Evolutionary conservation across 345 rosid species (phyloP).

Genomic region (Kandelia obovata): DNA sequence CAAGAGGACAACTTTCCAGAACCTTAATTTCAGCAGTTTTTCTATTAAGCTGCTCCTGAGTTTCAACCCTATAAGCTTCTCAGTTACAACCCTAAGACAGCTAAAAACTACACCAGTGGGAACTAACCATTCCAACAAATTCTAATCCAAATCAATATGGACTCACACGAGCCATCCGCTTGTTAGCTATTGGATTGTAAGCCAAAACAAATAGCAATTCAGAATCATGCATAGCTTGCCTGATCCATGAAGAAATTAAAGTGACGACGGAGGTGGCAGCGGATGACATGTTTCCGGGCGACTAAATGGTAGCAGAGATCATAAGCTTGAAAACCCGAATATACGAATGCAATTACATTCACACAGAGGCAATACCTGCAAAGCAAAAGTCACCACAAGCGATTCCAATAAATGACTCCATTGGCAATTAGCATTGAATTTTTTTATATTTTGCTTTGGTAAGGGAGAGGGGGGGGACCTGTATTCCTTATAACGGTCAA

Average conservation of each 20-base stretch:
- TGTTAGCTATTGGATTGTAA: too few relatives aligned
- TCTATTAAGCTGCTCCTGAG: too few relatives aligned
- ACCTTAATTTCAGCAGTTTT: too few relatives aligned
- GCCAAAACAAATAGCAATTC: background rate
- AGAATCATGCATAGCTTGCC: conserved; percentile 33
- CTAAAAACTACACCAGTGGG: too few relatives aligned
- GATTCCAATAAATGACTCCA: too few relatives aligned
- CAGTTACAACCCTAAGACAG: too few relatives aligned
- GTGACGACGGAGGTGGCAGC: conserved; percentile 45
- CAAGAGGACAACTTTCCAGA: too few relatives aligned
- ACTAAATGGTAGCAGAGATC: conserved; percentile 52
- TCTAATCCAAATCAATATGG: too few relatives aligned
- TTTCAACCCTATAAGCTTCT: too few relatives aligned
- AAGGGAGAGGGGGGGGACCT: conserved; percentile 36
- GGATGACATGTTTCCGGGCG: conserved; percentile 47
- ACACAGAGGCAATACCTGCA: conserved; percentile 80
- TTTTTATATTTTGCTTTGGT: background rate
- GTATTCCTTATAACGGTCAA: conserved; percentile 86
- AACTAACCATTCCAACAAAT: too few relatives aligned
- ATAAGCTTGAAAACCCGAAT: conserved; percentile 69
- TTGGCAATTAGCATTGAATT: background rate
- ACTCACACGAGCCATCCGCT: too few relatives aligned
- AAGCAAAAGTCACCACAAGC: background rate
- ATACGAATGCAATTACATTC: conserved; percentile 70
- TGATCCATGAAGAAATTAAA: conserved; percentile 89